Evolutionary conservation across 345 rosid species (phyloP), one percentile per base, ranked within the genome.

Genomic region (Noccaea bulbosa): DNA sequence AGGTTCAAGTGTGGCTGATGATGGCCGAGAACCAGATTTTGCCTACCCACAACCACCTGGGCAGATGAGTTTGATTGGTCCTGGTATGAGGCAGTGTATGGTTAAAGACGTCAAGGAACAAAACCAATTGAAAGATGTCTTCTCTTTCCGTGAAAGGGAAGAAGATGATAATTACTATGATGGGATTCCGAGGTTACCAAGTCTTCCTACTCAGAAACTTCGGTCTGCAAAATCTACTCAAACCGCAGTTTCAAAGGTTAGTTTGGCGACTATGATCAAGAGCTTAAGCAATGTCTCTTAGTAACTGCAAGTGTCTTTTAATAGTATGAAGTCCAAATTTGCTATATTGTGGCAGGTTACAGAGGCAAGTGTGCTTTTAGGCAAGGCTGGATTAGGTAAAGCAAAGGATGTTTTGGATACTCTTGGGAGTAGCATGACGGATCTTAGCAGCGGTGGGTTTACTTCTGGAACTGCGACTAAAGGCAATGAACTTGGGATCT

Each of bases 341-440:
- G 39, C 7, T 64, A 10, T 45, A 20, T n/a, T 34, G 59, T 47
- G 67, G 62, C 79, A 87, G 92, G 96, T 89, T 72, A 83, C 91
- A 2, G 88, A 83, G 70, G 91, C 86, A 43, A 81, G 95, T 80
- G 76, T 87, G 58, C 83, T 81, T 30, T 56, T 89, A 68, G 87
- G 96, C n/a, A 87, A 83, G 81, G 98, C 93, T 15, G 87, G 96
- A 62, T 75, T 87, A 14, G 92, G 83, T 58, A 89, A 83, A 74
- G 96, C 98, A 15, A 85, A 85, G 52, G 93, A 93, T 52, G 97
- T 90, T 56, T 78, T 92, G 75, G 98, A 92, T 80, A 87, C 89
- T 4, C 93, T 92, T 53, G 92, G 96, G 32, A 92, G 98, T 73
- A 90, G 97, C 79, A 83, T 92, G 97, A 82, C 97, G 11, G 90